Evolutionary conservation across 208 protist genomes (phyloP).

Genomic region (Balamuthia mandrillaris): DNA sequence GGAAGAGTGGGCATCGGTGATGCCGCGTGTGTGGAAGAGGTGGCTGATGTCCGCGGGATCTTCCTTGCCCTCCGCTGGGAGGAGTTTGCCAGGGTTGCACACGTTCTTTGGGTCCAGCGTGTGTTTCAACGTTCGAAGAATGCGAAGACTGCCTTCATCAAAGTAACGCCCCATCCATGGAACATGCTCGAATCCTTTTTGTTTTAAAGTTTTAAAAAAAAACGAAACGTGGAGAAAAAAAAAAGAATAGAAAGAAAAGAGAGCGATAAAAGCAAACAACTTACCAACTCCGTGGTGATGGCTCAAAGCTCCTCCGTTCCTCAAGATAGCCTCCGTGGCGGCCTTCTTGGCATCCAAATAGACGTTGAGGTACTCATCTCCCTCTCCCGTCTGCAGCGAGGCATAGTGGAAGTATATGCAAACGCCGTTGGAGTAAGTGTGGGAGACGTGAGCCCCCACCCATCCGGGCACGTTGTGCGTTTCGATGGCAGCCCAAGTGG

Average conservation of each 20-base stretch:
- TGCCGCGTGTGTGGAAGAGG: neutral
- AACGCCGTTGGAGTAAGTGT: slow-evolving; percentile 62
- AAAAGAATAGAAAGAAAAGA: no score
- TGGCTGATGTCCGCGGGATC: neutral
- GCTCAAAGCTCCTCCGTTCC: slow-evolving; percentile 38
- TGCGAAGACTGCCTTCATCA: neutral
- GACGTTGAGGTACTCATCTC: slow-evolving; percentile 33
- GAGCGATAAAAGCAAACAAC: no score
- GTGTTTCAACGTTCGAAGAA: neutral
- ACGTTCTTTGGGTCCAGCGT: neutral
- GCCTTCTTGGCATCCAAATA: slow-evolving; percentile 55
- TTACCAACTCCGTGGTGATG: slow-evolving; percentile 46
- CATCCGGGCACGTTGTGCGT: slow-evolving; percentile 24
- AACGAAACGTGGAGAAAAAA: no score
- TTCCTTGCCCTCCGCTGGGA: neutral
- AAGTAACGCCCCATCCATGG: neutral
- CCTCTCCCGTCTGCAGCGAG: slow-evolving; percentile 36
- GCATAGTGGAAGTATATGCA: slow-evolving; percentile 73
- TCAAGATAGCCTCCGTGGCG: slow-evolving; percentile 64
- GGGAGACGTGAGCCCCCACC: slow-evolving; percentile 56
- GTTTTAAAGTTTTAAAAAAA: no score
- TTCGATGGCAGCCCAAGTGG: slow-evolving; percentile 31
- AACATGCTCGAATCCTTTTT: neutral
- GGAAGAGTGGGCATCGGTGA: no score
- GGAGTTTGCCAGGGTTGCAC: slow-evolving; percentile 6